phyloP scores from a whole-genome alignment of 164 flowering plant species.

The Nymphaea thermarum region DNA sequence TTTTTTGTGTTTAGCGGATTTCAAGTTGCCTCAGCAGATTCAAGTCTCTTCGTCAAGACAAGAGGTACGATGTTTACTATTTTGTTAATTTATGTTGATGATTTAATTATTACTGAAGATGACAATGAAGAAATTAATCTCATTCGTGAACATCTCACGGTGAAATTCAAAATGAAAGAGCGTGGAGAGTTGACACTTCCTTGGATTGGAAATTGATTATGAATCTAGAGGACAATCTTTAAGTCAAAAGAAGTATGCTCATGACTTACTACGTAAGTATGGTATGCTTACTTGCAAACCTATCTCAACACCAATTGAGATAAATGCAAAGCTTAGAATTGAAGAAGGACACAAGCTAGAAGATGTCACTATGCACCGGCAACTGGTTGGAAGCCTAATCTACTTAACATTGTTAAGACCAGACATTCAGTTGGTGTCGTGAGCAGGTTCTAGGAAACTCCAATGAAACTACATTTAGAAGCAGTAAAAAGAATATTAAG shows the following conservation, averaged over 20 bases:
- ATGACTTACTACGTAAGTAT: not conserved
- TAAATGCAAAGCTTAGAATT: not conserved
- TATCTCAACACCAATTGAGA: not conserved
- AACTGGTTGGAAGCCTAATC: conserved; percentile 1
- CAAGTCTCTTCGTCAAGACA: no score
- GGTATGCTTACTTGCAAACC: not conserved
- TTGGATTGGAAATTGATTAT: not conserved
- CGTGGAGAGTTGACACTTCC: not conserved
- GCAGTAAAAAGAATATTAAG: not conserved
- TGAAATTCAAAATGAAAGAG: not conserved
- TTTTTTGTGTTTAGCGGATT: no score
- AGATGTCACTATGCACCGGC: not conserved
- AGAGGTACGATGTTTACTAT: no score
- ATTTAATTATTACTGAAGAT: not conserved
- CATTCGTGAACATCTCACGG: not conserved
- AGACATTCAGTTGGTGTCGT: conserved; percentile 1
- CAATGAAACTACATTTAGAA: conserved; percentile 4
- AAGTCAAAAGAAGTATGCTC: conserved; percentile 1
- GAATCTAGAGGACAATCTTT: not conserved
- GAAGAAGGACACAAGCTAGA: not conserved
- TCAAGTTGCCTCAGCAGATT: no score
- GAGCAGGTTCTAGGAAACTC: conserved; percentile 2
- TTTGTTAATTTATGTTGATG: not conserved
- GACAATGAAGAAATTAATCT: not conserved
- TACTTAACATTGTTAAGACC: not conserved